phyloP scores from a whole-genome alignment of 2,329 filamentous ascomycete genomes.

The Madurella fahalii region DNA sequence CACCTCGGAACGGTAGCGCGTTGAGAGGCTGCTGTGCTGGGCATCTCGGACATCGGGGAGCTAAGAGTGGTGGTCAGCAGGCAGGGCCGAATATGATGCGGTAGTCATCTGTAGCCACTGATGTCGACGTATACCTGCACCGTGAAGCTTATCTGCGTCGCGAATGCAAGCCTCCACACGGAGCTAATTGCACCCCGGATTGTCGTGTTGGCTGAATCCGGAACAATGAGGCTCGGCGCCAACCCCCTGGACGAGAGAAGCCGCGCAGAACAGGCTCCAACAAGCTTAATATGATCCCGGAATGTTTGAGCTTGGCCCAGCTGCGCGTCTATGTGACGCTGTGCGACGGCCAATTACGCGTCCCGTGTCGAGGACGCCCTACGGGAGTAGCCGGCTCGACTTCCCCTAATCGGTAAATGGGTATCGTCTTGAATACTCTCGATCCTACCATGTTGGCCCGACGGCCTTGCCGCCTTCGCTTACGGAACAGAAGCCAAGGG shows the following conservation, averaged over 20 bases:
- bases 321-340: neutral
- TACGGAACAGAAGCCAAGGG: no score
- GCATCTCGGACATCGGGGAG: neutral
- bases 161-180: neutral
- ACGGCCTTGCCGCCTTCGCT: no score
- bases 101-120: no score
- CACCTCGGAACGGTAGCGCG: no score
- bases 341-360: neutral
- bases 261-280: neutral
- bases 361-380: conserved; percentile 2
- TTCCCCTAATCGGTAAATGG: neutral
- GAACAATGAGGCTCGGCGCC: conserved; percentile 10
- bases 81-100: no score
- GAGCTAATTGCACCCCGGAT: neutral
- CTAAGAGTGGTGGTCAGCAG: no score
- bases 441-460: no score
- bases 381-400: conserved; percentile 5
- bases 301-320: neutral
- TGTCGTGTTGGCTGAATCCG: conserved; percentile 1
- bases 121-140: neutral
- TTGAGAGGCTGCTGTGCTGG: neutral
- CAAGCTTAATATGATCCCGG: neutral
- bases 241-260: neutral
- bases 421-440: neutral
- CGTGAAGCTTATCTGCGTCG: neutral